phyloP scores from a whole-genome alignment of 192 early-diverging fungal genomes.

The Phycomyces nitens region DNA sequence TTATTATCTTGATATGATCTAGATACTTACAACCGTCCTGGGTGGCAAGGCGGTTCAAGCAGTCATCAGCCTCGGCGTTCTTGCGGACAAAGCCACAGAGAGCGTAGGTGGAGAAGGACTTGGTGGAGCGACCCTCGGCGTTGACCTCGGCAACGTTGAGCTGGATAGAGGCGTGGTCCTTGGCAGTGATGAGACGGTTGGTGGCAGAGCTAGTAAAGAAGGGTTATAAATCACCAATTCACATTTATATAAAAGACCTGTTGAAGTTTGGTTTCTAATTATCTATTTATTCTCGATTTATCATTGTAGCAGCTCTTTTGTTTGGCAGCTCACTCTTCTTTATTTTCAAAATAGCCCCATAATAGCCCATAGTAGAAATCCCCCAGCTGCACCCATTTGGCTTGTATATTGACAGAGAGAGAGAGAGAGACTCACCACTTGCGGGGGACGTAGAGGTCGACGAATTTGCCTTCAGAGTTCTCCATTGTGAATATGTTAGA shows the following conservation, averaged over 20 bases:
- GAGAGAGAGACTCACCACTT: conserved; percentile 74
- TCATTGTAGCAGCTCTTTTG: too few relatives aligned
- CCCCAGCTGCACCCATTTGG: too few relatives aligned
- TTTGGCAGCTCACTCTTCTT: too few relatives aligned
- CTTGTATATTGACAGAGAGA: not conserved
- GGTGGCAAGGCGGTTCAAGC: conserved; percentile 90
- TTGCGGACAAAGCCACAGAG: conserved; percentile 90
- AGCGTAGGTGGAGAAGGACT: conserved; percentile 80
- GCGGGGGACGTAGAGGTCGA: conserved; percentile 94
- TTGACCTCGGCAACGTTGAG: conserved; percentile 95
- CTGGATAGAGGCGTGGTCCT: conserved; percentile 98
- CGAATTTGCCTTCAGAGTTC: conserved; percentile 45
- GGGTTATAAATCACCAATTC: too few relatives aligned
- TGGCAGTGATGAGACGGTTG: conserved; percentile 95
- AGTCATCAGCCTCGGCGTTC: conserved; percentile 92
- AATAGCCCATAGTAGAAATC: too few relatives aligned
- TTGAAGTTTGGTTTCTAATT: too few relatives aligned
- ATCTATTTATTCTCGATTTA: too few relatives aligned
- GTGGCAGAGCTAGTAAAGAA: conserved; percentile 86
- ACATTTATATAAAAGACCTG: too few relatives aligned
- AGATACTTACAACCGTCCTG: conserved; percentile 58
- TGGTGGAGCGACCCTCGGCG: conserved; percentile 71
- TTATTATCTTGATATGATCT: not conserved
- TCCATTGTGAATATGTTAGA: conserved; percentile 32
- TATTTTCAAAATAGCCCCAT: too few relatives aligned